Conservation (phyloP, 2,329 filamentous ascomycete species). For the Neofusicoccum laricinum region DNA sequence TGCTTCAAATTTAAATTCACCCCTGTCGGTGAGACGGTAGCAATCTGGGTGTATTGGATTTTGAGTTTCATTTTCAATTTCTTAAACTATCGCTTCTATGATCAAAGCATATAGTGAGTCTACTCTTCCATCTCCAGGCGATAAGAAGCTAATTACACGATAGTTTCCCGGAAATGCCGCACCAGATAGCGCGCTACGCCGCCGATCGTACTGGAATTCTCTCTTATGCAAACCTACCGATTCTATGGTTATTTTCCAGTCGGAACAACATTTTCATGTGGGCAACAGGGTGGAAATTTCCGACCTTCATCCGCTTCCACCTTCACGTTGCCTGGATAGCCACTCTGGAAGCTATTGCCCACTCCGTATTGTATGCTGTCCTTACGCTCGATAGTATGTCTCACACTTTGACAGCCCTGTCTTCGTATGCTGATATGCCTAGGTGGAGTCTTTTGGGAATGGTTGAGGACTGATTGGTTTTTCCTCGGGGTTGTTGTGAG, state of each 20-base stretch:
- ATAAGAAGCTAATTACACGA: background rate
- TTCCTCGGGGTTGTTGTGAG: slow-evolving; percentile 1
- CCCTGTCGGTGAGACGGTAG: background rate
- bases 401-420: background rate
- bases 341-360: slow-evolving; percentile 60
- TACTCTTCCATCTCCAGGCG: background rate
- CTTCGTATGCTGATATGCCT: background rate
- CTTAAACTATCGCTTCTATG: background rate
- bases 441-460: background rate
- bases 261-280: slow-evolving; percentile 66
- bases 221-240: background rate
- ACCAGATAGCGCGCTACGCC: background rate
- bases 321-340: slow-evolving; percentile 64
- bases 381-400: slow-evolving; percentile 22
- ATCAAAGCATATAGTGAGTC: slow-evolving; percentile 2
- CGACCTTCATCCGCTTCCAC: slow-evolving; percentile 66
- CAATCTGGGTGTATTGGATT: background rate
- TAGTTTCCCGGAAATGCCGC: background rate
- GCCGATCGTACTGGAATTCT: slow-evolving; percentile 3
- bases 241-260: slow-evolving; percentile 63
- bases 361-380: slow-evolving; percentile 59
- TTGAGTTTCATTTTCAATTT: background rate
- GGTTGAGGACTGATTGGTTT: slow-evolving; percentile 1
- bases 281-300: slow-evolving; percentile 67
- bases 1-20: background rate